Evolutionary conservation across 306 rosid species (phyloP).

Genomic region (Begonia masoniana): DNA sequence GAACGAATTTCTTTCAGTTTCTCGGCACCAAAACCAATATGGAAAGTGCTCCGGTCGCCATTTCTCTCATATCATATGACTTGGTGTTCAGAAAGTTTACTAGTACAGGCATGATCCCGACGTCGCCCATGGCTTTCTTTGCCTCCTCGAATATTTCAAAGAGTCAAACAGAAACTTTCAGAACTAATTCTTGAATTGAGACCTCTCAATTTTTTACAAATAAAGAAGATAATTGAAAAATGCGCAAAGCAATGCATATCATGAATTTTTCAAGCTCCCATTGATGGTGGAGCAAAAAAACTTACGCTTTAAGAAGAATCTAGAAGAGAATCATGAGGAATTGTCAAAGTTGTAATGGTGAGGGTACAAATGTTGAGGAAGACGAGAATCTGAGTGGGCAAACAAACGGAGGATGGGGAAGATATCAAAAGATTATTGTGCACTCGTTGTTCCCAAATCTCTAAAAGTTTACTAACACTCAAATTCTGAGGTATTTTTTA

Average conservation of each 20-base stretch:
- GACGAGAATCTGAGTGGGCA: too few relatives aligned
- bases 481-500: too few relatives aligned
- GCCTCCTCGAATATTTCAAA: slow-evolving; percentile 57
- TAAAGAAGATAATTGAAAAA: slow-evolving; percentile 53
- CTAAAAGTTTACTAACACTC: too few relatives aligned
- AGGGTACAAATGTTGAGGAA: too few relatives aligned
- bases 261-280: too few relatives aligned
- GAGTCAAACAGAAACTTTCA: slow-evolving; percentile 52
- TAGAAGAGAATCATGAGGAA: too few relatives aligned
- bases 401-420: too few relatives aligned
- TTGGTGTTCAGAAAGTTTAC: slow-evolving; percentile 59
- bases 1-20: slow-evolving; percentile 61
- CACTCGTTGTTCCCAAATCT: too few relatives aligned
- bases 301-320: too few relatives aligned
- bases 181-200: slow-evolving; percentile 51
- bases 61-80: slow-evolving; percentile 68
- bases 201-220: slow-evolving; percentile 54
- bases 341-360: too few relatives aligned
- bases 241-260: slow-evolving; percentile 6
- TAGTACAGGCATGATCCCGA: slow-evolving; percentile 7
- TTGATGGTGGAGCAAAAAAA: too few relatives aligned
- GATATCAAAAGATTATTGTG: too few relatives aligned
- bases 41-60: slow-evolving; percentile 69
- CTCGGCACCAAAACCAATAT: slow-evolving; percentile 52
- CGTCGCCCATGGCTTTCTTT: slow-evolving; percentile 56